Evolutionary conservation across 2,329 filamentous ascomycete species (phyloP), one percentile per base, ranked within the genome.

Genomic region (Scleromitrula shiraiana): DNA sequence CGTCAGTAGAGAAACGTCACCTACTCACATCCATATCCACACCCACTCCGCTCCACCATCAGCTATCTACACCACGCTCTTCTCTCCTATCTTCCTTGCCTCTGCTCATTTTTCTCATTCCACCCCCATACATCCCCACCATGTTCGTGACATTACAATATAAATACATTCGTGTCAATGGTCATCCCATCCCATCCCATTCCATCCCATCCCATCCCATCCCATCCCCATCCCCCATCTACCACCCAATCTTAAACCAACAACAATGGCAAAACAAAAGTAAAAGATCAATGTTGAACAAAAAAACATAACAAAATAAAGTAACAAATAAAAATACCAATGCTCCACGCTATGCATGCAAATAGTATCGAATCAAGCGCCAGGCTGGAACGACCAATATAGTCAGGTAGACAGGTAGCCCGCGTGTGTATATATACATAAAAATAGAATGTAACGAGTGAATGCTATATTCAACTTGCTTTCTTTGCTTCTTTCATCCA

Each of bases 341-440:
- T 9, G 27, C 38, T 26, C 46, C 46, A 38, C 26, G 40, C 41
- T 45, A 49, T 39, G 46, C 35, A 49, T 39, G 46, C 35, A 37
- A 44, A 38, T 44, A 15, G 19, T 17, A 36, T 47, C 45, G 45
- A 38, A 37, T 49, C 39, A 33, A 49, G 46, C 46, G 45, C 46
- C 46, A 45, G 46, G 46, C 46, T 32, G n/a, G 45, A 35, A 47
- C 29, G 45, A 47, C 17, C 14, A 17, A n/a, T 26, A 20, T 36
- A 36, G 30, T 10, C 7, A 26, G 19, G 14, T 42, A 35, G 22
- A n/a, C 22, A 33, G 6, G 12, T 30, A n/a, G 30, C 8, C 14
- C 17, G 30, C 17, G 12, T n/a, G 14, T 17, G 14, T 35, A 26
- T 42, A 42, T 49, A 32, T 29, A 48, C 12, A 49, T 14, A 47